Evolutionary conservation across 2,329 filamentous ascomycete genomes (phyloP).

Genomic region (Immersiporthe knoxdaviesiana): DNA sequence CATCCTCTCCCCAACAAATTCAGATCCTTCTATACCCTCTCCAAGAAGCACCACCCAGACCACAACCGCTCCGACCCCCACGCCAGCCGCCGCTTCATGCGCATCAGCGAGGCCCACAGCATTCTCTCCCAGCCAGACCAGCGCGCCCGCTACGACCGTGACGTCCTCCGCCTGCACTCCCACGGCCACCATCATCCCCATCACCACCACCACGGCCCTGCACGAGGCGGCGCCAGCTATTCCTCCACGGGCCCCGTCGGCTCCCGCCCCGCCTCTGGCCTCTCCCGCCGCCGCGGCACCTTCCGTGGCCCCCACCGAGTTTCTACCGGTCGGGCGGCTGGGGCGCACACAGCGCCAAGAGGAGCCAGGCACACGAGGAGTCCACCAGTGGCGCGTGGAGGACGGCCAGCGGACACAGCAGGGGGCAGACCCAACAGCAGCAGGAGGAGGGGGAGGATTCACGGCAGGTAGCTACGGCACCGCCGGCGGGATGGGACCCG

Average conservation of each 20-base stretch:
- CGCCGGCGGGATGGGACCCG: slow-evolving; percentile 62
- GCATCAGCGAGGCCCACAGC: slow-evolving; percentile 82
- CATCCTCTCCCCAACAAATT: neutral
- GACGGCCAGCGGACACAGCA: neutral
- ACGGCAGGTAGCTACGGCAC: slow-evolving; percentile 33
- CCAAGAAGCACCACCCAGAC: slow-evolving; percentile 91
- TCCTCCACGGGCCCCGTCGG: slow-evolving; percentile 65
- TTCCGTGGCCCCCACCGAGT: slow-evolving; percentile 84
- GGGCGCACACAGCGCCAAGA: slow-evolving; percentile 65
- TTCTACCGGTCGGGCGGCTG: slow-evolving; percentile 86
- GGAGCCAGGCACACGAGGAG: slow-evolving; percentile 56
- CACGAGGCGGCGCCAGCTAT: slow-evolving; percentile 51
- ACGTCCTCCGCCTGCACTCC: slow-evolving; percentile 52
- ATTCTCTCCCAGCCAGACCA: slow-evolving; percentile 73
- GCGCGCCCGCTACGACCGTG: slow-evolving; percentile 79
- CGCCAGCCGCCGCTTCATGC: slow-evolving; percentile 76
- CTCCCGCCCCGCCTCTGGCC: slow-evolving; percentile 76
- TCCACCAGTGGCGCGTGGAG: slow-evolving; percentile 33
- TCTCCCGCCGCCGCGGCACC: slow-evolving; percentile 73
- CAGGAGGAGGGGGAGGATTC: slow-evolving; percentile 19
- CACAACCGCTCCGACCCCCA: slow-evolving; percentile 76
- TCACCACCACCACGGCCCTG: slow-evolving; percentile 31
- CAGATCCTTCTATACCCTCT: slow-evolving; percentile 85
- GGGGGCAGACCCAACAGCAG: neutral
- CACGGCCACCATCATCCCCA: slow-evolving; percentile 40